A percentile compares a stretch with the other conserved stretches of the same genome.
These are phyloP conservation scores for Exophiala dermatitidis DNA, from an alignment of 2,329 filamentous ascomycete species.

Conservation along the genomic window DNA sequence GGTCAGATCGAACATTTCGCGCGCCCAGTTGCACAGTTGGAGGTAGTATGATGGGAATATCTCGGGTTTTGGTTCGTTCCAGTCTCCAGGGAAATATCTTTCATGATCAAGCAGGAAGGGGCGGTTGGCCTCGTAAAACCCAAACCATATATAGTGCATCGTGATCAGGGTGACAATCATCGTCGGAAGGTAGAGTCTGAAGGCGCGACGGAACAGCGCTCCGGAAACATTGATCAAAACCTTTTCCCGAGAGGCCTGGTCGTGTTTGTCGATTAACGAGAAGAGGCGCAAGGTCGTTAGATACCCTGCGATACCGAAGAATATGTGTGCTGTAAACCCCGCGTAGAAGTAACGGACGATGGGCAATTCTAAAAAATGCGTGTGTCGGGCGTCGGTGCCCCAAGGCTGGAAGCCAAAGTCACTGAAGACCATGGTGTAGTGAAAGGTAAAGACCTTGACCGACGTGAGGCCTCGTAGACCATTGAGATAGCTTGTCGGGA, in stretches of 20 bases:
- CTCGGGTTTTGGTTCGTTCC: constrained; percentile 37
- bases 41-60: constrained; percentile 30
- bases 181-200: constrained; percentile 40
- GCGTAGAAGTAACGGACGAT: constrained; percentile 40
- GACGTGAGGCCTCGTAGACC: constrained; percentile 41
- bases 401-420: constrained; percentile 38
- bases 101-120: constrained; percentile 14
- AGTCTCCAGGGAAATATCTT: constrained; percentile 23
- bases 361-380: constrained; percentile 33
- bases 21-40: constrained; percentile 36
- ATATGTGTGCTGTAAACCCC: constrained; percentile 37
- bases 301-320: constrained; percentile 45
- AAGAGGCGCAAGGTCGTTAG: constrained; percentile 36
- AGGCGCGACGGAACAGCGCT: constrained; percentile 38
- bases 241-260: constrained; percentile 35
- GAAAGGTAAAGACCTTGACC: constrained; percentile 42
- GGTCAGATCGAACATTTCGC: constrained; percentile 25
- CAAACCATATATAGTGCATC: constrained; percentile 38
- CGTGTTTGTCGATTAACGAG: constrained; percentile 37
- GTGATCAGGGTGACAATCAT: constrained; percentile 37
- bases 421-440: constrained; percentile 36
- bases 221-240: constrained; percentile 37
- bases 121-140: constrained; percentile 28
- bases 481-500: constrained; percentile 28
- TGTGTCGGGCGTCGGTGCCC: constrained; percentile 30